Evolutionary conservation across 768 basidiomycete genomes (phyloP), one percentile per base, ranked within the genome.

Genomic region (Tulasnella sp.): DNA sequence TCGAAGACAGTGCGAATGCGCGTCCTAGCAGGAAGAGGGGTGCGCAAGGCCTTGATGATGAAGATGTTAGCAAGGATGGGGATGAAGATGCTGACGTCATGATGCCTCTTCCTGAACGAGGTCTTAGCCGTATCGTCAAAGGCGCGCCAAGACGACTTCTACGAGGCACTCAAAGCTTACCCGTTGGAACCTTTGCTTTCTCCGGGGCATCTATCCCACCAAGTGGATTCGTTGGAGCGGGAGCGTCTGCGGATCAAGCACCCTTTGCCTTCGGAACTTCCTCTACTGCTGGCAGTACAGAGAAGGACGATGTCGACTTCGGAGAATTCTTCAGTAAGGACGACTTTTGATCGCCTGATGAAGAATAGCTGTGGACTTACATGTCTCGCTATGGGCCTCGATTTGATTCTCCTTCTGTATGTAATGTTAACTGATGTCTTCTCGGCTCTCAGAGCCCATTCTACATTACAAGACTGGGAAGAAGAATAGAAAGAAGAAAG

Each of bases 101-200:
- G 2, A 50, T 59, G 57, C 44, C 30, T 27, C 24, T 50, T 24
- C 25, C 44, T 42, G 42, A 24, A 19, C 38, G 38, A 24, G 2
- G 27, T 17, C 11, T 27, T 5, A 57, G 42, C 22, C 57, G 57
- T 22, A 21, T 31, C 29, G 42, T 59, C 31, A 44, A 46, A 12
- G 9, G 25, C 41, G 30, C 57, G 15, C 57, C 57, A 2, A 49
- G 57, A 31, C 46, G 29, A 42, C 19, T 3, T 30, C 22, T 17
- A 3, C 3, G 31, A 1, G 19, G 22, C 21, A 50, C 57, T 15
- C 45, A 51, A 29, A 49, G 46, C 30, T 29, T 59, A 29, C 57
- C 57, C 5, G 57, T 59, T n/a, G 57, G 57, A 17, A 27, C 24
- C 4, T 51, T 59, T 46, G n/a, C 57, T 11, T 59, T 59, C 49